These are phyloP conservation scores for Nevesoporus exiguus DNA, from an alignment of 768 basidiomycete species.

Conservation along the genomic window DNA sequence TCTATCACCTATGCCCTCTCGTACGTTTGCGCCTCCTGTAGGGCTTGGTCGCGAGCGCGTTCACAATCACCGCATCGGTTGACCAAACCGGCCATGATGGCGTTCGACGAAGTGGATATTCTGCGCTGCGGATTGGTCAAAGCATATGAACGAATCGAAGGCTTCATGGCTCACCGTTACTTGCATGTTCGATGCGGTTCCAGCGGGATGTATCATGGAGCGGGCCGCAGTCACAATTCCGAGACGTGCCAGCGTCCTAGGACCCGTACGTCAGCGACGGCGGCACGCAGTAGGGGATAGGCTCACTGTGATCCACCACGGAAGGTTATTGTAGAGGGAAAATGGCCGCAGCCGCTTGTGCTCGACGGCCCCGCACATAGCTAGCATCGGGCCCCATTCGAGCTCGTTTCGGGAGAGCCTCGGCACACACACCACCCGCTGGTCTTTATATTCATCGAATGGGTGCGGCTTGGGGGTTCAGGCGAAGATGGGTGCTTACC, in stretches of 20 bases:
- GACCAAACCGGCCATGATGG: background rate
- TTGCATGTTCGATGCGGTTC: background rate
- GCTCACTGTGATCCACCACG: slow-evolving; percentile 14
- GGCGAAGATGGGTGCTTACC: background rate
- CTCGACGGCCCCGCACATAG: background rate
- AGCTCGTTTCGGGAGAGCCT: no score
- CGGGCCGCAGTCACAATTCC: background rate
- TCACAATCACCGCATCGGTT: slow-evolving; percentile 3
- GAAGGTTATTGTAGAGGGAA: background rate
- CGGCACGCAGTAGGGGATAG: background rate
- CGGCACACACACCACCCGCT: no score
- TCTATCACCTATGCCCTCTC: background rate
- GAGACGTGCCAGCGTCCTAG: background rate
- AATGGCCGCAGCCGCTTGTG: background rate
- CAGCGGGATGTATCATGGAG: background rate
- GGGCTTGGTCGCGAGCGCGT: background rate
- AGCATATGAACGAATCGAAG: background rate
- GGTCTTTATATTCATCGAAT: background rate
- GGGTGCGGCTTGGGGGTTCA: background rate
- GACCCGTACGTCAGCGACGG: background rate
- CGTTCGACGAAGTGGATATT: background rate
- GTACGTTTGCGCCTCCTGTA: background rate
- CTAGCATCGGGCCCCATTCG: background rate
- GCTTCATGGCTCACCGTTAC: background rate
- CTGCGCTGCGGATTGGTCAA: background rate